A percentile compares a stretch with the other conserved stretches of the same genome.
These are phyloP conservation scores for Veloboletus limbatus DNA, from an alignment of 1,284 basidiomycete species.

Conservation along the genomic window DNA sequence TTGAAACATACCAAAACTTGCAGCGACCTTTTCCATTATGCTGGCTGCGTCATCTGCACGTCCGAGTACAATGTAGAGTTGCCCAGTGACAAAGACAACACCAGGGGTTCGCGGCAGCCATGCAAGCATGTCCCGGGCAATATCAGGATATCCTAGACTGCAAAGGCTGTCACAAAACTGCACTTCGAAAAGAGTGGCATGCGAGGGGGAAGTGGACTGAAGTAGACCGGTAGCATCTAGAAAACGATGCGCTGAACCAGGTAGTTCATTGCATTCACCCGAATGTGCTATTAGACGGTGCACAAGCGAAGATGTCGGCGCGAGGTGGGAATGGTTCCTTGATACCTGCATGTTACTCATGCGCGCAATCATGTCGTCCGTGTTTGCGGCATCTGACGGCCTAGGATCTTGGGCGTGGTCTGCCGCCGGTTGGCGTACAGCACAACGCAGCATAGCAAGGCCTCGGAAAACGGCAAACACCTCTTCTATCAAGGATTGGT, in stretches of 20 bases:
- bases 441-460: slow-evolving; percentile 61
- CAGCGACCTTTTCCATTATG: slow-evolving; percentile 73
- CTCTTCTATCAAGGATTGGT: slow-evolving; percentile 64
- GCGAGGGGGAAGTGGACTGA: slow-evolving; percentile 59
- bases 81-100: slow-evolving; percentile 70
- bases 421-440: slow-evolving; percentile 56
- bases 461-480: slow-evolving; percentile 78
- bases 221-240: slow-evolving; percentile 64
- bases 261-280: slow-evolving; percentile 44
- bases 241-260: slow-evolving; percentile 63
- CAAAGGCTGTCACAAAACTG: slow-evolving; percentile 69
- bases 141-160: slow-evolving; percentile 59
- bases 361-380: slow-evolving; percentile 64
- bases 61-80: slow-evolving; percentile 68
- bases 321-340: slow-evolving; percentile 43
- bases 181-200: slow-evolving; percentile 66
- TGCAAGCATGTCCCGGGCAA: slow-evolving; percentile 62
- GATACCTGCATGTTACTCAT: slow-evolving; percentile 73
- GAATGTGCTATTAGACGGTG: slow-evolving; percentile 63
- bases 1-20: slow-evolving; percentile 60
- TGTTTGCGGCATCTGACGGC: slow-evolving; percentile 34
- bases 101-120: slow-evolving; percentile 78
- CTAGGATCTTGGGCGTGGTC: slow-evolving; percentile 35
- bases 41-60: slow-evolving; percentile 71
- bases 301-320: slow-evolving; percentile 65